Conservation (phyloP, 805 yeast species). For the Kodamaea restingae region DNA sequence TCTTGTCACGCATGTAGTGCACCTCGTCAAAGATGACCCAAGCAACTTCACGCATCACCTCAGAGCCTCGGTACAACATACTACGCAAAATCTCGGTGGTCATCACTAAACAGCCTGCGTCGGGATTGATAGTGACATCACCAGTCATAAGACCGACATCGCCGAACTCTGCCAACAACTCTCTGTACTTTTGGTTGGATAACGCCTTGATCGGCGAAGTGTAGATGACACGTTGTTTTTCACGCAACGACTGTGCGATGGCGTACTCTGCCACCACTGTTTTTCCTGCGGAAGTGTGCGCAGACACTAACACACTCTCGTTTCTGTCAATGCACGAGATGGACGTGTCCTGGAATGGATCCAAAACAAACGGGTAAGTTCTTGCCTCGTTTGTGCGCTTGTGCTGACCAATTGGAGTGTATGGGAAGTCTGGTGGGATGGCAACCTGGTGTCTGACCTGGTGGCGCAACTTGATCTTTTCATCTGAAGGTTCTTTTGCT, state of each 20-base stretch:
- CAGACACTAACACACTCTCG: constrained; percentile 94
- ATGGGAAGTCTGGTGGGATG: constrained; percentile 85
- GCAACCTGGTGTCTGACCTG: constrained; percentile 98
- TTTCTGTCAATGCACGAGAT: constrained; percentile 92
- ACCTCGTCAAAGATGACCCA: constrained; percentile 99
- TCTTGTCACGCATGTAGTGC: constrained; percentile 96
- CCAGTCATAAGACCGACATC: constrained; percentile 99
- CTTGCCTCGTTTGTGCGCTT: constrained; percentile 76
- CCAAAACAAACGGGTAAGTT: constrained; percentile 85
- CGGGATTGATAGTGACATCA: constrained; percentile 97
- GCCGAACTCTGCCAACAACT: constrained; percentile 85
- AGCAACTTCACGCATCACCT: constrained; percentile 96
- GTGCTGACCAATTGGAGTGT: constrained; percentile 85
- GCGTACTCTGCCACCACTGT: constrained; percentile 97
- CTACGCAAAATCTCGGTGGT: constrained; percentile 96
- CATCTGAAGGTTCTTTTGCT: constrained; percentile 23
- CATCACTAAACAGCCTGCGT: constrained; percentile 97
- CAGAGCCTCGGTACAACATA: constrained; percentile 96
- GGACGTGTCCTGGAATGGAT: constrained; percentile 97
- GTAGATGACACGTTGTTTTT: constrained; percentile 89
- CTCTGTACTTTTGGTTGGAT: constrained; percentile 92
- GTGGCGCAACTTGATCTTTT: constrained; percentile 68
- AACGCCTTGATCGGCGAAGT: constrained; percentile 95
- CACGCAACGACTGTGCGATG: constrained; percentile 88
- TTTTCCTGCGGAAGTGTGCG: constrained; percentile 97